Conservation (phyloP, 805 yeast genomes). For the Schizosaccharomyces pombe region ASM294v3 CU329670.1:311001-311500, state of each 20-base stretch:
- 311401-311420: conserved; percentile 77
- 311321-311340: conserved; percentile 41
- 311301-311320: conserved; percentile 97
- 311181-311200: conserved; percentile 4
- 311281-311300: conserved; percentile 16
- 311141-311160: conserved; percentile 64
- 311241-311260: neutral
- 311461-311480: no score
- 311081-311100: conserved; percentile 82
- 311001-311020: conserved; percentile 31
- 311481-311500: no score
- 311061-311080: conserved; percentile 72
- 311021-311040: conserved; percentile 87
- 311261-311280: no score
- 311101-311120: conserved; percentile 95
- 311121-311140: conserved; percentile 77
- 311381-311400: conserved; percentile 53
- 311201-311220: neutral
- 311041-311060: conserved; percentile 51
- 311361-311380: conserved; percentile 42
- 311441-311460: no score
- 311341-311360: neutral
- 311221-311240: neutral
- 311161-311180: conserved; percentile 84
- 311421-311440: conserved; percentile 78